Evolutionary conservation across 495 filamentous ascomycete genomes (phyloP).

Genomic region (Aspergillus cavernicola): DNA sequence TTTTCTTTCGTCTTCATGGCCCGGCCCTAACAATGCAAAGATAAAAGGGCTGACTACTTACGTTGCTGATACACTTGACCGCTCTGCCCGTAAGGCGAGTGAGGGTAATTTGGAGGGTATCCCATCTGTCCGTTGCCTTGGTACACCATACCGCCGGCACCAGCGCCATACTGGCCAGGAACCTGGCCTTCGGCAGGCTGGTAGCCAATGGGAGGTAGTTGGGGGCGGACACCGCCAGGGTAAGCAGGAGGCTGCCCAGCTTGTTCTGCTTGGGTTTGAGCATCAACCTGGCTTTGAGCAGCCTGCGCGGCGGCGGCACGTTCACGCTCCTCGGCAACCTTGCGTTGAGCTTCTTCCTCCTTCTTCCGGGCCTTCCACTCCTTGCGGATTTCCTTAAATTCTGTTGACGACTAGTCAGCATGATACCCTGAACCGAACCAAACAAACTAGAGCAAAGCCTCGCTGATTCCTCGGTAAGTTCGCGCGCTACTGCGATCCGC

Average conservation of each 20-base stretch:
- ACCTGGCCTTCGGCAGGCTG: constrained; percentile 60
- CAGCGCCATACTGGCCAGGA: constrained; percentile 63
- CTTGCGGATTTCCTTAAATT: constrained; percentile 99
- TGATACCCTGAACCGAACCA: not conserved
- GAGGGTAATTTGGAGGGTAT: constrained; percentile 62
- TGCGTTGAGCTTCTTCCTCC: constrained; percentile 89
- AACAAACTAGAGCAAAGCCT: not conserved
- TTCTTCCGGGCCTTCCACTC: constrained; percentile 99
- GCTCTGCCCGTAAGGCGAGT: constrained; percentile 70
- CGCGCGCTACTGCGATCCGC: constrained; percentile 47
- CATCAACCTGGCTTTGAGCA: constrained; percentile 53
- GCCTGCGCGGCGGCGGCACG: constrained; percentile 60
- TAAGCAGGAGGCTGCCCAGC: constrained; percentile 55
- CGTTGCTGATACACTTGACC: constrained; percentile 77
- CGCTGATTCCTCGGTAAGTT: constrained; percentile 29
- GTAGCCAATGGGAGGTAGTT: constrained; percentile 86
- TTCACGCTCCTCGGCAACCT: constrained; percentile 85
- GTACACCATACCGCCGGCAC: constrained; percentile 51
- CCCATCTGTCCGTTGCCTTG: constrained; percentile 70
- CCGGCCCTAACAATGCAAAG: constrained; percentile 26
- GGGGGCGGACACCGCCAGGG: constrained; percentile 55
- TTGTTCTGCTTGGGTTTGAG: constrained; percentile 54
- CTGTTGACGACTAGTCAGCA: constrained; percentile 42
- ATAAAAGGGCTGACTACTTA: constrained; percentile 47
- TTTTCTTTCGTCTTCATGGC: constrained; percentile 19